phyloP scores from a whole-genome alignment of 495 filamentous ascomycete genomes.

The Tuber aestivum region DNA sequence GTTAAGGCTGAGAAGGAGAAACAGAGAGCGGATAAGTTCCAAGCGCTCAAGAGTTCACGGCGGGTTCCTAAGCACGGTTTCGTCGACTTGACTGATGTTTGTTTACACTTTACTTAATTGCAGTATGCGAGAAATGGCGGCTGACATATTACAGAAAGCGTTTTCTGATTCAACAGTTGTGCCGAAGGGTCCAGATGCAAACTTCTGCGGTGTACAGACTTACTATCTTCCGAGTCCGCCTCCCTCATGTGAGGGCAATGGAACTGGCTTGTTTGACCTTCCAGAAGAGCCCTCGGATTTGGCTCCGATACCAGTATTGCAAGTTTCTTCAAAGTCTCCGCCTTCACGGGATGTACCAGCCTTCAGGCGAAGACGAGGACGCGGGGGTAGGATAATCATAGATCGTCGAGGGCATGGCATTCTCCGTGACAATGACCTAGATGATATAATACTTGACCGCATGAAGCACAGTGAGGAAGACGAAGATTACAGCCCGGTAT shows the following conservation, averaged over 20 bases:
- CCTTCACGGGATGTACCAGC: constrained; percentile 48
- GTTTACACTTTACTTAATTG: constrained; percentile 64
- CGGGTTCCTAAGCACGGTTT: constrained; percentile 36
- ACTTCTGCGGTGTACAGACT: constrained; percentile 72
- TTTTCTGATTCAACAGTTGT: constrained; percentile 27
- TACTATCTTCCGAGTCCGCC: constrained; percentile 83
- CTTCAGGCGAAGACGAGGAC: constrained; percentile 65
- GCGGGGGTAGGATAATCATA: constrained; percentile 72
- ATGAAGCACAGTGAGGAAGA: constrained; percentile 79
- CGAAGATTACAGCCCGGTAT: constrained; percentile 58
- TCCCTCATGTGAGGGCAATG: constrained; percentile 56
- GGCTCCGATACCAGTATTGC: constrained; percentile 35
- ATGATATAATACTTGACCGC: constrained; percentile 57
- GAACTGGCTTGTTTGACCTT: constrained; percentile 26
- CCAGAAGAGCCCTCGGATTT: constrained; percentile 39
- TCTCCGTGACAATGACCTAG: constrained; percentile 51
- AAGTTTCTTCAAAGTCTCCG: constrained; percentile 39
- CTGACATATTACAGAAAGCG: constrained; percentile 21
- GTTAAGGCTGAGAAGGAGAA: constrained; percentile 76
- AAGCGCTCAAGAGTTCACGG: constrained; percentile 31
- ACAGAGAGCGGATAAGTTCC: constrained; percentile 55
- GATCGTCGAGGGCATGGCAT: constrained; percentile 62
- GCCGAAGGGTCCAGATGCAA: constrained; percentile 50
- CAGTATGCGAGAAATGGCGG: constrained; percentile 22
- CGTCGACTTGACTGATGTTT: constrained; percentile 78